These are phyloP conservation scores for Zoysia pacifica DNA, from an alignment of 176 grass and related monocot species.

Conservation along the genomic window DNA sequence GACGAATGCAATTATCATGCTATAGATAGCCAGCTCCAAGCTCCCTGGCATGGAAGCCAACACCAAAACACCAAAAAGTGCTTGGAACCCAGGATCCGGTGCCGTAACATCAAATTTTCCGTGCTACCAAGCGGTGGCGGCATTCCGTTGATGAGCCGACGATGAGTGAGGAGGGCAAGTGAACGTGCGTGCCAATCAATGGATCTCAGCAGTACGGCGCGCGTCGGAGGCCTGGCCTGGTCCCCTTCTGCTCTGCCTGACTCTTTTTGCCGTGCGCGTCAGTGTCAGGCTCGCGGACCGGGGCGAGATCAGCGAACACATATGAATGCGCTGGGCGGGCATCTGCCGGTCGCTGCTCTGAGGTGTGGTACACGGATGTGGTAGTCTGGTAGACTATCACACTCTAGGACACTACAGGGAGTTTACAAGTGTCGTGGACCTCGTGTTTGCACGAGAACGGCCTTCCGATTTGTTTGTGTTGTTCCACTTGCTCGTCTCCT, in stretches of 20 bases:
- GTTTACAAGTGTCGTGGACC: too few species aligned
- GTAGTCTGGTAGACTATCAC: too few species aligned
- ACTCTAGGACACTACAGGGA: too few species aligned
- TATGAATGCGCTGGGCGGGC: neutral
- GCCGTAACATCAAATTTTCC: neutral
- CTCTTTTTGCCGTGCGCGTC: constrained; percentile 28
- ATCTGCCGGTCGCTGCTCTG: neutral
- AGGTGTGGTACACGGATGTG: neutral
- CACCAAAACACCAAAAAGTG: neutral
- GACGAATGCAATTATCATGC: too few species aligned
- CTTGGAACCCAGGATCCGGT: neutral
- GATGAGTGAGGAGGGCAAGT: constrained; percentile 16
- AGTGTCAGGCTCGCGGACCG: neutral
- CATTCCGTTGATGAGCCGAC: neutral
- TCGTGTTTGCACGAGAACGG: neutral
- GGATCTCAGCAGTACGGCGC: constrained; percentile 10
- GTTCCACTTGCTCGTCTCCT: neutral
- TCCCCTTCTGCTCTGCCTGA: constrained; percentile 15
- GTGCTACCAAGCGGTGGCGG: too few species aligned
- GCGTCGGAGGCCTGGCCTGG: neutral
- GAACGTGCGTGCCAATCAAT: constrained; percentile 34
- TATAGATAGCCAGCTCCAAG: neutral
- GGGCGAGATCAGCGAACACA: neutral
- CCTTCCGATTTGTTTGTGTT: neutral
- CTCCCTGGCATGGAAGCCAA: neutral